Evolutionary conservation across 805 yeast genomes (phyloP), one percentile per base, ranked within the genome.

Genomic region (Metschnikowia rubicola): DNA sequence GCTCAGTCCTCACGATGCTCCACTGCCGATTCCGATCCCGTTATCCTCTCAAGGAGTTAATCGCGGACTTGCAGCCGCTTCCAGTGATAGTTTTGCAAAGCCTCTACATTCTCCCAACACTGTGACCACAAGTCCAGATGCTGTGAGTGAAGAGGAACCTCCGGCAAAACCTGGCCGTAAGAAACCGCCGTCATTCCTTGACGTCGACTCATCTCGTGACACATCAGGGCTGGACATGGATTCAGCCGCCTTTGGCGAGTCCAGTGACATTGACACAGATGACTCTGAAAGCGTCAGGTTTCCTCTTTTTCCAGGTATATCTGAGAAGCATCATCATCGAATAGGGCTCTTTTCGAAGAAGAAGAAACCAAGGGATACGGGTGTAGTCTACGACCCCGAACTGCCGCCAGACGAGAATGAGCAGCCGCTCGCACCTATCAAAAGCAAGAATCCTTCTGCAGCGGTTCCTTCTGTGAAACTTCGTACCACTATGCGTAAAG

Each of bases 401-500:
- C 12, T 34, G 11, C 36, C 31, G n/a, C 46, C 41, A n/a, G 43
- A 42, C 30, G 52, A 45, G 30, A 30, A 29, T 31, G 55, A 48
- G 28, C 32, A 40, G 6, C 15, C 34, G 10, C 41, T 35, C 12
- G 40, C 38, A 28, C 43, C 39, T 4, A 29, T 11, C 7, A n/a
- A 9, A 8, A 44, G 41, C n/a, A 31, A 48, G 28, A 30, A 39
- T 32, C 37, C 26, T 10, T 4, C 15, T 3, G 36, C 13, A 10
- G 39, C 34, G 3, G 13, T 30, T 11, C 54, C 46, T 35, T 57
- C 48, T 3, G 72, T 78, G 21, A 73, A 71, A 38, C 71, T 80
- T 54, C 74, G 70, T 46, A 74, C 80, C 5, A 80, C 84, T 4
- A 68, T 80, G 73, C 63, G 84, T 30, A 71, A 73, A 56, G 68